Evolutionary conservation across 805 yeast genomes (phyloP).

Genomic region (Barnettozyma wickerhamii): DNA sequence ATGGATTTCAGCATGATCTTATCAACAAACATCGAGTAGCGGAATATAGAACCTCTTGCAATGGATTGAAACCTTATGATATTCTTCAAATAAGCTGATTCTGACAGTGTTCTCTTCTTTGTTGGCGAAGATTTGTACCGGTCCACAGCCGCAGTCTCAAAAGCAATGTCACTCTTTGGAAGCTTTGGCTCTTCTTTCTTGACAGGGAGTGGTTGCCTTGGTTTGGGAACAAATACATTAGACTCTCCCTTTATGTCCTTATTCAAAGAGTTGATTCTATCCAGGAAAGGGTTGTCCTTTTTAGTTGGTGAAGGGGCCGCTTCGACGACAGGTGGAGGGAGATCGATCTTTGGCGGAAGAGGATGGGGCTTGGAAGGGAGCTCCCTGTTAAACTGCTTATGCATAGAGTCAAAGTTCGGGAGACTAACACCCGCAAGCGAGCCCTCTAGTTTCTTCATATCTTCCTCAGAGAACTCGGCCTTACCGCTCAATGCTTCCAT

Average conservation of each 20-base stretch:
- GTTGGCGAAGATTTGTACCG: slow-evolving; percentile 22
- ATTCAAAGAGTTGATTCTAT: not conserved
- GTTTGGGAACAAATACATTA: not conserved
- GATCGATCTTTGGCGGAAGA: slow-evolving; percentile 4
- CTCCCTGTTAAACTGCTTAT: slow-evolving; percentile 35
- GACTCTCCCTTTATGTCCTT: slow-evolving; percentile 3
- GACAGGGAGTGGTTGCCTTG: not conserved
- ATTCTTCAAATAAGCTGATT: slow-evolving; percentile 19
- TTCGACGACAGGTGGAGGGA: slow-evolving; percentile 1
- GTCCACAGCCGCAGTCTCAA: slow-evolving; percentile 7
- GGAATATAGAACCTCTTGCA: slow-evolving; percentile 61
- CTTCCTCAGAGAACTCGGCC: slow-evolving; percentile 61
- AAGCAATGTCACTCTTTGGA: slow-evolving; percentile 1
- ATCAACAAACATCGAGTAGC: slow-evolving; percentile 62
- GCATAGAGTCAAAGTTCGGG: slow-evolving; percentile 69
- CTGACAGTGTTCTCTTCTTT: slow-evolving; percentile 16
- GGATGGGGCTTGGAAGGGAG: slow-evolving; percentile 10
- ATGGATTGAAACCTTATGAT: slow-evolving; percentile 61
- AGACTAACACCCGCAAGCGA: slow-evolving; percentile 62
- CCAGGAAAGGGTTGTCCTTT: slow-evolving; percentile 18
- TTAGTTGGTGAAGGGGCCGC: not conserved
- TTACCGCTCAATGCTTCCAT: slow-evolving; percentile 61
- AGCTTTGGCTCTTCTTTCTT: not conserved
- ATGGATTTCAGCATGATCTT: slow-evolving; percentile 57
- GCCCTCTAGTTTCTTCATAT: slow-evolving; percentile 60